Conservation (phyloP, 768 basidiomycete species). For the Kwoniella sp. region DNA sequence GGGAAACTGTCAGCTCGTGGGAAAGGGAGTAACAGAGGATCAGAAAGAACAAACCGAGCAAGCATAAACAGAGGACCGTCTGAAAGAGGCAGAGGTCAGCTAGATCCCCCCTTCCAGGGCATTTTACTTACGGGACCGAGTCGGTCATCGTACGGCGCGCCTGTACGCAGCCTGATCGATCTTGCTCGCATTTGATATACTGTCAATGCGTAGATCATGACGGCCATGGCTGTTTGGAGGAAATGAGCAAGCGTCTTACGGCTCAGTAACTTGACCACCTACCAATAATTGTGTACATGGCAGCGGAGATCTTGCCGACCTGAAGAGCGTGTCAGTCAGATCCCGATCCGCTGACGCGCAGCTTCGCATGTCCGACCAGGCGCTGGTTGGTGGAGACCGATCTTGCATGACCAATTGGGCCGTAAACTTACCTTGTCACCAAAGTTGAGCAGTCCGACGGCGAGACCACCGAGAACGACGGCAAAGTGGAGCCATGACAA, state of each 20-base stretch:
- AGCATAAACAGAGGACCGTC: constrained; percentile 45
- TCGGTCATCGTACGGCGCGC: constrained; percentile 94
- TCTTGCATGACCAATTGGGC: too few species aligned
- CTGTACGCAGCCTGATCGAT: constrained; percentile 82
- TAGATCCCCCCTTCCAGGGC: neutral
- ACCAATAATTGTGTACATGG: constrained; percentile 94
- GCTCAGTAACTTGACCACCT: constrained; percentile 38
- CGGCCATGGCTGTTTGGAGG: constrained; percentile 69
- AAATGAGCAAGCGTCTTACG: neutral
- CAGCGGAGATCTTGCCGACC: constrained; percentile 94
- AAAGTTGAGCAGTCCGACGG: constrained; percentile 94
- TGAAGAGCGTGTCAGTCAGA: constrained; percentile 41
- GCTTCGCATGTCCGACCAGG: too few species aligned
- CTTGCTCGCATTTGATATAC: constrained; percentile 96
- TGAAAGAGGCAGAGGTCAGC: constrained; percentile 6
- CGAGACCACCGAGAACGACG: constrained; percentile 91
- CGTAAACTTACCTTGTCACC: constrained; percentile 74
- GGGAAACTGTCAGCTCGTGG: neutral
- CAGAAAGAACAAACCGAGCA: constrained; percentile 41
- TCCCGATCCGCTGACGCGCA: too few species aligned
- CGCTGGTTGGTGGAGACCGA: too few species aligned
- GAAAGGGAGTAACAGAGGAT: too few species aligned
- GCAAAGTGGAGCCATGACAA: constrained; percentile 98
- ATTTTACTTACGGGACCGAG: constrained; percentile 77
- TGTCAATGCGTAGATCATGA: constrained; percentile 92